Percentiles rank a stretch among this genome's conserved stretches.
Conservation (phyloP, 108 stramenopile species). For the Chaetoceros muelleri region DNA sequence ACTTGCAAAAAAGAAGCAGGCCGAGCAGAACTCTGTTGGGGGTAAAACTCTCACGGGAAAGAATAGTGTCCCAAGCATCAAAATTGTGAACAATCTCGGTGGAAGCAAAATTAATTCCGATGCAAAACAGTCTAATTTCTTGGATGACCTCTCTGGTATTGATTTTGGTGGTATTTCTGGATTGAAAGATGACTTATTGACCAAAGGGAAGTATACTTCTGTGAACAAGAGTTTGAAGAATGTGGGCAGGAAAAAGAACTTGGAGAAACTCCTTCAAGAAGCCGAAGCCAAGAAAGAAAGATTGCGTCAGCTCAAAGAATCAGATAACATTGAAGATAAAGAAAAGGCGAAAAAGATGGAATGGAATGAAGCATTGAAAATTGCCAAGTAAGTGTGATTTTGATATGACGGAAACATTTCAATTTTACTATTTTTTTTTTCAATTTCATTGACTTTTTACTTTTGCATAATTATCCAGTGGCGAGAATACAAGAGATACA, state of each 20-base stretch:
- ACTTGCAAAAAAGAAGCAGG: slow-evolving; percentile 52
- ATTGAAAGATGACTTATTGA: slow-evolving; percentile 29
- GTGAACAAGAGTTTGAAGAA: slow-evolving; percentile 65
- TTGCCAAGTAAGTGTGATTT: slow-evolving; percentile 29
- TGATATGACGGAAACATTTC: background rate
- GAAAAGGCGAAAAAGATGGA: slow-evolving; percentile 57
- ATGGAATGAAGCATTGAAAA: slow-evolving; percentile 71
- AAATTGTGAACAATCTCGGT: slow-evolving; percentile 21
- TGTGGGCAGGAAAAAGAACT: slow-evolving; percentile 59
- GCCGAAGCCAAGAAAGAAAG: slow-evolving; percentile 70
- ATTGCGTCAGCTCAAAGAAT: slow-evolving; percentile 54
- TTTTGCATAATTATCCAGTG: slow-evolving; percentile 1
- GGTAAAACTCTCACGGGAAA: slow-evolving; percentile 17
- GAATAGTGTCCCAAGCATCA: slow-evolving; percentile 4
- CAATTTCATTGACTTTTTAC: background rate
- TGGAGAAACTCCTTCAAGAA: slow-evolving; percentile 74
- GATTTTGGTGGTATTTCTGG: slow-evolving; percentile 77
- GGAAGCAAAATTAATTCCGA: slow-evolving; percentile 18
- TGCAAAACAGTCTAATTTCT: slow-evolving; percentile 11
- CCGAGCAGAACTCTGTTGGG: background rate
- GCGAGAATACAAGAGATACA: slow-evolving; percentile 48
- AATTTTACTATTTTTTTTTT: background rate
- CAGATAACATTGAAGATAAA: slow-evolving; percentile 48
- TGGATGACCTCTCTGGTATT: slow-evolving; percentile 50
- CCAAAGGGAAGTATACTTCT: slow-evolving; percentile 17